Base-by-base conservation (phyloP, 345 rosid genomes). In the Bruguiera gymnorhiza region DNA sequence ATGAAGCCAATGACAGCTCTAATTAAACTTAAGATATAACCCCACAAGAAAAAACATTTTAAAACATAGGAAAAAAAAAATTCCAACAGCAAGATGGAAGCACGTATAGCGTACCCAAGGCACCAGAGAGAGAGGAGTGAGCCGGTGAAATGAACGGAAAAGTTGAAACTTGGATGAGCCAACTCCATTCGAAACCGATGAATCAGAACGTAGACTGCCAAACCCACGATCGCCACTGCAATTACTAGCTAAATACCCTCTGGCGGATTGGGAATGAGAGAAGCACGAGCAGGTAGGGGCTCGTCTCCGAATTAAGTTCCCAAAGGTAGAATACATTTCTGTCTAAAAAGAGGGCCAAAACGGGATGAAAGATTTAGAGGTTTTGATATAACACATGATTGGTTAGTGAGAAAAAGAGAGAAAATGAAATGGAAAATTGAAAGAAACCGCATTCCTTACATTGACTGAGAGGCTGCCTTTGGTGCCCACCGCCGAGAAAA, bases 261-360 rank as follows among this genome's bases (percentile, higher is more conserved):
- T 37, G 4, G 54, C 32, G 34, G 58, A 30, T 30, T 60, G 70
- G 69, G 56, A 68, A 65, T 69, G 55, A 50, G 75, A 15, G 56
- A 58, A 11, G 13, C 19, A 68, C 23, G 69, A 70, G 55, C 52
- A 29, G 65, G 26, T 31, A n/a, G 74, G 69, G 19, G 53, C 34
- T 54, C 59, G 80, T 29, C 83, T 74, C 50, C 69, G 61, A 70
- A 73, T 63, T 66, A 81, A 73, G 51, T 71, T 74, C 50, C 80
- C 54, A 18, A 62, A 65, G 20, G 79, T 60, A 7, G 87, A 75
- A 56, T 75, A 85, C 87, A 84, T 84, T 69, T 73, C 66, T 70
- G 64, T 63, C 56, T 24, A 43, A 0, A 16, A 52, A 18, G 6
- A 27, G 0, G 29, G 29, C 31, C 13, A 56, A 68, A 55, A 19